A percentile compares a stretch with the other conserved stretches of the same genome.
These are phyloP conservation scores for Tetramitus jugosus DNA, from an alignment of 208 protist genomes.

Conservation along the genomic window DNA sequence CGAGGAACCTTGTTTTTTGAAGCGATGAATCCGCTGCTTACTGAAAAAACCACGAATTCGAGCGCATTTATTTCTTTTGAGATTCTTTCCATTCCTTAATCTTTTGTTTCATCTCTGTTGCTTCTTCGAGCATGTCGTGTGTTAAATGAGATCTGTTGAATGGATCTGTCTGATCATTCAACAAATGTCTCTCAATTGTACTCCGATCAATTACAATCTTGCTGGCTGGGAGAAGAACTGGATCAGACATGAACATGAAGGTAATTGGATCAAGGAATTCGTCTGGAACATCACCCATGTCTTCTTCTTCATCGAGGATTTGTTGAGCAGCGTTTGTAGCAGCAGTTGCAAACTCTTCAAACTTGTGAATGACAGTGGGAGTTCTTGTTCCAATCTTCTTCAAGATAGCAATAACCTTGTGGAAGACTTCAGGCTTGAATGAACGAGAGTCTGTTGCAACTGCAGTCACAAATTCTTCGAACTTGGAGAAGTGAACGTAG, in stretches of 20 bases:
- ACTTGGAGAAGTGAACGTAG: constrained; percentile 8
- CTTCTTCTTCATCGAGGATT: background rate
- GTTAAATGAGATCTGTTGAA: constrained; percentile 18
- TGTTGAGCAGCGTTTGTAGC: background rate
- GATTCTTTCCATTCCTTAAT: constrained; percentile 14
- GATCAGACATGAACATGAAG: constrained; percentile 26
- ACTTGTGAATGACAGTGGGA: background rate
- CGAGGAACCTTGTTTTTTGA: too few relatives aligned
- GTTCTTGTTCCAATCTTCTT: constrained; percentile 4
- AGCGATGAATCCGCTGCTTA: too few relatives aligned
- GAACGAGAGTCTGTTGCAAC: constrained; percentile 2
- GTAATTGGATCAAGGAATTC: constrained; percentile 28
- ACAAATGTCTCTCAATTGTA: constrained; percentile 25
- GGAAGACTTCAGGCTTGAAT: background rate
- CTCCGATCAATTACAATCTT: constrained; percentile 13
- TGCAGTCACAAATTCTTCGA: constrained; percentile 5
- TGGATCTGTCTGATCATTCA: constrained; percentile 24
- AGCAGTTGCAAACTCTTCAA: background rate
- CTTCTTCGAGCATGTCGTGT: constrained; percentile 9
- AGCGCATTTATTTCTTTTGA: too few relatives aligned
- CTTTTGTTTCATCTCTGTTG: constrained; percentile 5
- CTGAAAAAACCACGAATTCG: too few relatives aligned
- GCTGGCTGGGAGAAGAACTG: constrained; percentile 16
- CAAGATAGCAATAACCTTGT: constrained; percentile 16
- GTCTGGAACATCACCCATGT: constrained; percentile 23